Conservation (phyloP, 2,329 filamentous ascomycete genomes). For the Eutypa lata region DNA sequence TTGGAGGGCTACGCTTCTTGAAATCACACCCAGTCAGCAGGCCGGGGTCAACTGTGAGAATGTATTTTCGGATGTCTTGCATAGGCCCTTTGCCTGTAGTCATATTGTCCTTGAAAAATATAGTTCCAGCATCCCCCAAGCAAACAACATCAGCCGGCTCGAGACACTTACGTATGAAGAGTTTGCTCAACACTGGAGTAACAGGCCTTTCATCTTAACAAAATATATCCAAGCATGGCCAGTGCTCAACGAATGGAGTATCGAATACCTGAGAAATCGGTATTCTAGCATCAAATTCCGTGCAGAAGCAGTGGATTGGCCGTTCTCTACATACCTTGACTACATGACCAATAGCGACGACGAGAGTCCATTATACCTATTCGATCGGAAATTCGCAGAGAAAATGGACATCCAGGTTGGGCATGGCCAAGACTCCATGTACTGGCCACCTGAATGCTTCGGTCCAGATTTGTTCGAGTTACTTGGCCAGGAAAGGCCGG, state of each 20-base stretch:
- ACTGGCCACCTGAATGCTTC: slow-evolving; percentile 82
- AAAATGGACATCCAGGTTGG: slow-evolving; percentile 76
- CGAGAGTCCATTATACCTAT: slow-evolving; percentile 89
- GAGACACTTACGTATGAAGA: slow-evolving; percentile 66
- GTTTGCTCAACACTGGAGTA: slow-evolving; percentile 73
- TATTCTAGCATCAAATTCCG: slow-evolving; percentile 71
- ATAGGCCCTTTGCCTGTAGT: slow-evolving; percentile 87
- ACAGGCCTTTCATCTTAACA: slow-evolving; percentile 83
- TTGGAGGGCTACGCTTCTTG: slow-evolving; percentile 78
- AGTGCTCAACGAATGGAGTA: slow-evolving; percentile 70
- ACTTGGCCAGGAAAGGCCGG: slow-evolving; percentile 73
- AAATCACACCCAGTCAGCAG: slow-evolving; percentile 46
- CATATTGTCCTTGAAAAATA: slow-evolving; percentile 68
- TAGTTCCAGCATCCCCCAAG: slow-evolving; percentile 64
- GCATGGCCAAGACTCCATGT: slow-evolving; percentile 49
- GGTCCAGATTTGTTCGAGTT: slow-evolving; percentile 82
- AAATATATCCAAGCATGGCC: slow-evolving; percentile 80
- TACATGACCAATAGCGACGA: slow-evolving; percentile 81
- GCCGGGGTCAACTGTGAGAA: slow-evolving; percentile 67
- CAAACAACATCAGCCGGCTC: slow-evolving; percentile 72
- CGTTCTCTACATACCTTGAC: slow-evolving; percentile 71
- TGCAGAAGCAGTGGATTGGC: slow-evolving; percentile 93
- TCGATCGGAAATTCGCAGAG: slow-evolving; percentile 80
- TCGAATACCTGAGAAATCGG: slow-evolving; percentile 60
- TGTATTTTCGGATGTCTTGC: slow-evolving; percentile 86